Percentiles rank a stretch among this genome's conserved stretches.
These are phyloP conservation scores for Cenchrus fungigraminus DNA, from an alignment of 176 grass and related monocot genomes.

Conservation along the genomic window DNA sequence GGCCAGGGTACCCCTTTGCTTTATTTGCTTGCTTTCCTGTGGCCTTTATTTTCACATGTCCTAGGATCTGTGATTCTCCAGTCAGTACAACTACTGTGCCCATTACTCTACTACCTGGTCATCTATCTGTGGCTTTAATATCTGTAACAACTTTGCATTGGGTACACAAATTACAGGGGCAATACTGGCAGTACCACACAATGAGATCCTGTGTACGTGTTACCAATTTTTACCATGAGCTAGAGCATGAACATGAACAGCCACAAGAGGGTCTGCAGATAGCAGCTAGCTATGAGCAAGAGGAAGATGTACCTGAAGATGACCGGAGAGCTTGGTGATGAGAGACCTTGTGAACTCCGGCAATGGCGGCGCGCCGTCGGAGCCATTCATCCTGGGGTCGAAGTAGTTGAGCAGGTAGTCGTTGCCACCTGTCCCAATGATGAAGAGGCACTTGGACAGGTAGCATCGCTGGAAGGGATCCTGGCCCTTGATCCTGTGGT, in stretches of 20 bases:
- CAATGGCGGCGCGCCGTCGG: background rate
- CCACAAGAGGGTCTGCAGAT: background rate
- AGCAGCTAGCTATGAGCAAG: background rate
- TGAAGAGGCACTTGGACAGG: constrained; percentile 60
- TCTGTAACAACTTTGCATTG: background rate
- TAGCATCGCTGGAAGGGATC: constrained; percentile 34
- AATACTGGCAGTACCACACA: background rate
- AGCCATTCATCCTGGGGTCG: background rate
- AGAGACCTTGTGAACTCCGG: constrained; percentile 52
- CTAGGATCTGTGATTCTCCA: constrained; percentile 5
- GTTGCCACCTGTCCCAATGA: constrained; percentile 64
- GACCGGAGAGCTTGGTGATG: constrained; percentile 43
- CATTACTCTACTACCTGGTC: background rate
- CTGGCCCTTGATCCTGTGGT: background rate
- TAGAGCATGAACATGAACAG: background rate
- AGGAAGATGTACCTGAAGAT: constrained; percentile 49
- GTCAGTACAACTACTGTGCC: background rate
- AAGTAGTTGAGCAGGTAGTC: constrained; percentile 76
- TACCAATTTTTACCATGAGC: too few relatives aligned
- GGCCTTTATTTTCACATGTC: background rate
- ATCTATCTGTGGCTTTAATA: background rate
- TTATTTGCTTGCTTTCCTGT: background rate
- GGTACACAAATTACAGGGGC: too few relatives aligned
- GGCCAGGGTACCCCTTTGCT: background rate
- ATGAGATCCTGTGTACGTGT: background rate